Evolutionary conservation across 1,284 basidiomycete genomes (phyloP).

Genomic region (Ceratobasidium sp.): DNA sequence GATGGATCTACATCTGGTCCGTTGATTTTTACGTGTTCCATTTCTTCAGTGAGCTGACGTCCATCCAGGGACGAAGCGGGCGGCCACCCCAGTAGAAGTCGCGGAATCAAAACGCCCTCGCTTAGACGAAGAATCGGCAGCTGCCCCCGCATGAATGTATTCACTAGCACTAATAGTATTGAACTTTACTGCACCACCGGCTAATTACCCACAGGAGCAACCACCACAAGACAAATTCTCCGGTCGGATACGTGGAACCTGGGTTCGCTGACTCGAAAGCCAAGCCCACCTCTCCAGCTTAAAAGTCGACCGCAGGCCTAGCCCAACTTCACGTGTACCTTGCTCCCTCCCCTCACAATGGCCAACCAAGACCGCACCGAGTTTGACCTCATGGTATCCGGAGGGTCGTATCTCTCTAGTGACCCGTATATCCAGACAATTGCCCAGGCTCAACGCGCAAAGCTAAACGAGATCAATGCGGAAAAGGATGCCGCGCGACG

Average conservation of each 20-base stretch:
- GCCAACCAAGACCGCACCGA: slow-evolving; percentile 42
- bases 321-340: background rate
- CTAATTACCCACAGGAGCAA: slow-evolving; percentile 5
- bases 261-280: background rate
- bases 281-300: background rate
- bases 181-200: slow-evolving; percentile 18
- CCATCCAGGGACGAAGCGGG: slow-evolving; percentile 6
- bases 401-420: slow-evolving; percentile 51
- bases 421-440: slow-evolving; percentile 53
- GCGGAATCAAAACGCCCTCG: background rate
- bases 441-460: slow-evolving; percentile 45
- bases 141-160: background rate
- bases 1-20: background rate
- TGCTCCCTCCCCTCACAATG: background rate
- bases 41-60: background rate
- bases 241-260: slow-evolving; percentile 5
- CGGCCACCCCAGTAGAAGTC: slow-evolving; percentile 16
- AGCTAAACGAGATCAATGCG: slow-evolving; percentile 50
- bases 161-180: background rate
- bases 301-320: background rate
- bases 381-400: slow-evolving; percentile 51
- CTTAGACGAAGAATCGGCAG: background rate
- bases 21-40: background rate
- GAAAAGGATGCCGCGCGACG: slow-evolving; percentile 48
- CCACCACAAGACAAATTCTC: background rate